Evolutionary conservation across 106 monocot genomes (phyloP).

Genomic region (Apostasia ramifera): DNA sequence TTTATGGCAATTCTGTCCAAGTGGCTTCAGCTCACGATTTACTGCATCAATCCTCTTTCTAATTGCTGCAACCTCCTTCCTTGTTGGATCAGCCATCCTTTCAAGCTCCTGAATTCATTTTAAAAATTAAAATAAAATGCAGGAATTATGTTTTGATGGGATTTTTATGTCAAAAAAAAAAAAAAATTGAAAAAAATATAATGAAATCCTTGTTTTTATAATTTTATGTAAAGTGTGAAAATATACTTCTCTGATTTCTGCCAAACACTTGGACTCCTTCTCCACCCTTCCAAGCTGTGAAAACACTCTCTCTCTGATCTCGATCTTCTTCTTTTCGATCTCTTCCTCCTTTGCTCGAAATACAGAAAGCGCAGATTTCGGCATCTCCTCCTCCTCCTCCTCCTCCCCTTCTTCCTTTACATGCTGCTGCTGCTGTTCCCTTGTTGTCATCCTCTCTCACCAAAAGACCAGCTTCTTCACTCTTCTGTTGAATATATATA

Average conservation of each 20-base stretch:
- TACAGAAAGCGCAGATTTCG: constrained; percentile 47
- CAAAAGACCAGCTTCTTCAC: background rate
- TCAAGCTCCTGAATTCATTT: constrained; percentile 65
- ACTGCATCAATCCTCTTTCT: constrained; percentile 69
- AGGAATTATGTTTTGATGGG: background rate
- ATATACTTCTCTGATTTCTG: constrained; percentile 64
- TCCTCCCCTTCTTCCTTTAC: constrained; percentile 40
- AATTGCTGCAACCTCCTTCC: constrained; percentile 68
- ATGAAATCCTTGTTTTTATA: background rate
- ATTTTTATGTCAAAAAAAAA: background rate
- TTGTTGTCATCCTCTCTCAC: background rate
- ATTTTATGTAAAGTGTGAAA: background rate
- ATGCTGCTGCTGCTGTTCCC: constrained; percentile 27
- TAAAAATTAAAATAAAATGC: too few relatives aligned
- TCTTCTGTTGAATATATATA: background rate
- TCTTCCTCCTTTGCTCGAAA: constrained; percentile 74
- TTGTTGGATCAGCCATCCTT: constrained; percentile 79
- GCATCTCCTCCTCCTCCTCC: constrained; percentile 44
- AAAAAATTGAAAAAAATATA: background rate
- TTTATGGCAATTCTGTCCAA: constrained; percentile 70
- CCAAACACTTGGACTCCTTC: constrained; percentile 72
- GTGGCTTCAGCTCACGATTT: constrained; percentile 79
- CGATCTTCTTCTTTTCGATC: constrained; percentile 71
- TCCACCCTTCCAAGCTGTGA: constrained; percentile 50
- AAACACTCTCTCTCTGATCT: constrained; percentile 41